Base-by-base conservation (phyloP, 2,329 filamentous ascomycete genomes). In the Penicillium sp. region DNA sequence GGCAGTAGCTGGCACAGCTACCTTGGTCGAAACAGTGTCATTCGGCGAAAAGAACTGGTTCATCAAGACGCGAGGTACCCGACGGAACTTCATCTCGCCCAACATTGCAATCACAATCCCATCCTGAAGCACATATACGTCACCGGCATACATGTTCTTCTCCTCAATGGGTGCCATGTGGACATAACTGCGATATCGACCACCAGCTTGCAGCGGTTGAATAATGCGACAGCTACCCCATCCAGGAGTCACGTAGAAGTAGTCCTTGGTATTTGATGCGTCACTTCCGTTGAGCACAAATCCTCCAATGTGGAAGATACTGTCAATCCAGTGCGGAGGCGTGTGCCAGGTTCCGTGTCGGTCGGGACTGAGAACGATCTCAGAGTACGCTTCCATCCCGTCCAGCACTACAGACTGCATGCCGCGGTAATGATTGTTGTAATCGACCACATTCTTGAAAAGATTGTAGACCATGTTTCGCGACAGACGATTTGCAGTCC, bases 91-190 rank as follows among this genome's bases (percentile, higher is more conserved):
- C 35, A 73, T 62, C 1, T 69, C 71, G 2, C 66, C 71, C 1
- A 78, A 68, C 53, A 75, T 62, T 1, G 74, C 79, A 1, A 80
- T 62, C 17, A 80, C 70, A 1, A 50, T 60, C 6, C 68, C 67
- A 7, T 74, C 71, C 13, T 78, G 73, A 1, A 80, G 58, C 19
- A 80, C 70, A 56, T 78, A 79, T 3, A 80, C 72, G 59, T 81
- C 79, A 22, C 80, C 80, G 0, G 68, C 53, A 59, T 72, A 80
- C 17, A 76, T 60, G 9, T 68, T 70, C 3, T 68, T 53, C 17
- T 79, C 73, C 1, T 73, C 70, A 8, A 58, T 64, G 2, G 72
- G 71, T 15, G 67, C 62, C 75, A 76, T 76, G 33, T 69, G 62
- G 40, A 77, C 73, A 54, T 78, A 76, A 26, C 65, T 69, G n/a